Percentiles rank a stretch among this genome's conserved stretches.
These are phyloP conservation scores for Macrolepiota dolichaula DNA, from an alignment of 768 basidiomycete genomes.

Conservation along the genomic window DNA sequence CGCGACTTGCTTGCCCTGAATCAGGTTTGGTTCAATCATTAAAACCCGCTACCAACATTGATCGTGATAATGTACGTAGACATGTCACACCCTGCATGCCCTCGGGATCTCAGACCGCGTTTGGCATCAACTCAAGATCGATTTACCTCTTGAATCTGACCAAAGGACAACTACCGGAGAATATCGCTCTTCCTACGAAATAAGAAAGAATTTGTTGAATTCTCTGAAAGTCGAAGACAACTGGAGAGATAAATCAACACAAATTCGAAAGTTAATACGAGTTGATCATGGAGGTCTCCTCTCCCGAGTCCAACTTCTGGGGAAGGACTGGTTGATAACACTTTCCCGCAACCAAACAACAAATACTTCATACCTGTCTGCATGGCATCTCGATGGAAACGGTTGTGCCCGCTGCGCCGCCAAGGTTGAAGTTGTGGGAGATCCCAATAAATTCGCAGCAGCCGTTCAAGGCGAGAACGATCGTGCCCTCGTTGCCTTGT, in stretches of 20 bases:
- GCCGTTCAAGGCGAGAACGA: neutral
- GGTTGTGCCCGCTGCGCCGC: neutral
- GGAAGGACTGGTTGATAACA: constrained; percentile 43
- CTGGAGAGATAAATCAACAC: constrained; percentile 38
- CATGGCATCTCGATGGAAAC: constrained; percentile 4
- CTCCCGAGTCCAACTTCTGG: constrained; percentile 42
- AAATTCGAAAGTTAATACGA: constrained; percentile 30
- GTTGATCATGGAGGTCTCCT: constrained; percentile 40
- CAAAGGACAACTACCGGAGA: constrained; percentile 22
- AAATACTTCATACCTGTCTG: constrained; percentile 5
- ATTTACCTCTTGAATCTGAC: constrained; percentile 42
- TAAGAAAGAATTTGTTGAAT: constrained; percentile 33
- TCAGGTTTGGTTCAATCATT: constrained; percentile 30
- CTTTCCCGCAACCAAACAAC: constrained; percentile 22
- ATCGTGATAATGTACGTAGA: constrained; percentile 29
- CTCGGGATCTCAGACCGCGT: constrained; percentile 45
- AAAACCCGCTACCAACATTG: neutral
- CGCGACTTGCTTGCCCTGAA: constrained; percentile 42
- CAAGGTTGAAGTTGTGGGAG: constrained; percentile 3
- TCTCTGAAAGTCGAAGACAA: constrained; percentile 49
- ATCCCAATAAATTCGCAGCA: constrained; percentile 9
- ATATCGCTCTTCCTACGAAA: constrained; percentile 28
- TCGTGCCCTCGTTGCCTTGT: neutral
- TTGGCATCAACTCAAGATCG: constrained; percentile 46
- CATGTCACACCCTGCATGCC: constrained; percentile 53